These are phyloP conservation scores for Artemisia tridentata DNA, from an alignment of 129 eudicot species.

Conservation along the genomic window DNA sequence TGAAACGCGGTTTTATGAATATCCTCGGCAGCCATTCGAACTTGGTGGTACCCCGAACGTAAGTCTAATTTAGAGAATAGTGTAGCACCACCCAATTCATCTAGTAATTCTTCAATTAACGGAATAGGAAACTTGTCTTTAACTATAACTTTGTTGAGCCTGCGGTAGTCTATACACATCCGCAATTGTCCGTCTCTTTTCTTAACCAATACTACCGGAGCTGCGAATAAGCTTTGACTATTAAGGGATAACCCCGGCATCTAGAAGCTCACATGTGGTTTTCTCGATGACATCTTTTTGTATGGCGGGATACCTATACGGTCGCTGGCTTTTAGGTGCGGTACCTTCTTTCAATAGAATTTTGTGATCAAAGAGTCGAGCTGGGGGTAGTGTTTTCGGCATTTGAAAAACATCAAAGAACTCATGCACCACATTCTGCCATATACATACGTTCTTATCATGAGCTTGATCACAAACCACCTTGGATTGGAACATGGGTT, in stretches of 20 bases:
- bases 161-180: background rate
- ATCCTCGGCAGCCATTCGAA: background rate
- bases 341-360: background rate
- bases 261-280: background rate
- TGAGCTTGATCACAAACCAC: background rate
- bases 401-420: conserved; percentile 2
- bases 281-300: conserved; percentile 15
- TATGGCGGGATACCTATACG: conserved; percentile 6
- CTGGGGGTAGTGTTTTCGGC: conserved; percentile 1
- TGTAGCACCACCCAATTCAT: background rate
- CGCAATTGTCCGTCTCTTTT: background rate
- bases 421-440: background rate
- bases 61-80: background rate
- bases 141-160: background rate
- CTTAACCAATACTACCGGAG: background rate
- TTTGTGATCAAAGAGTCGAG: background rate
- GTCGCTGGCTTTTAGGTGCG: background rate
- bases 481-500: background rate
- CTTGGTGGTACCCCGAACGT: background rate
- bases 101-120: background rate
- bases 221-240: background rate
- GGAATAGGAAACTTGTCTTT: background rate
- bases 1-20: background rate
- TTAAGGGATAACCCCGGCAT: background rate
- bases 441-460: background rate